phyloP scores from a whole-genome alignment of 768 basidiomycete genomes.

The Mrakia gelida region DNA sequence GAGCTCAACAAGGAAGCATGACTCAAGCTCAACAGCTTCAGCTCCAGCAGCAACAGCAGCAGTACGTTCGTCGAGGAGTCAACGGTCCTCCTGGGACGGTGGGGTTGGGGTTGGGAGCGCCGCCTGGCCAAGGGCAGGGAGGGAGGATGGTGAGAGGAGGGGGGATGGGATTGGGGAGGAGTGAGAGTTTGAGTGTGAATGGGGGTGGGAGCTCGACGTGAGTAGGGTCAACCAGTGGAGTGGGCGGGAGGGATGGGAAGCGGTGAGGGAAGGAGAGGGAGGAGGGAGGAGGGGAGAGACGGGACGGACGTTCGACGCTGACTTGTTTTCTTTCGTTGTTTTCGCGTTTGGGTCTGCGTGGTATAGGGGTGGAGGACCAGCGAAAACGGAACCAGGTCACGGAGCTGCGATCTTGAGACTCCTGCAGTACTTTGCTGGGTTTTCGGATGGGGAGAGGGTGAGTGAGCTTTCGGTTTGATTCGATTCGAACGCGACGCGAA shows the following conservation, averaged over 20 bases:
- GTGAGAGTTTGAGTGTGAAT: background rate
- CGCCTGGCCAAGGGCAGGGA: background rate
- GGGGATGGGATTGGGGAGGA: background rate
- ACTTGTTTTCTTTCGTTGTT: no score
- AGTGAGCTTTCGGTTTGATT: background rate
- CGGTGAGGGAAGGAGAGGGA: no score
- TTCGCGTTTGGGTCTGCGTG: background rate
- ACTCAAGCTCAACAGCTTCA: no score
- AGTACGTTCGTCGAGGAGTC: background rate
- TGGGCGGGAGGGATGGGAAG: no score
- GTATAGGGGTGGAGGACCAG: no score
- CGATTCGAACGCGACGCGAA: no score
- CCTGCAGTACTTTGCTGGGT: constrained; percentile 29
- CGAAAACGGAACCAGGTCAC: constrained; percentile 17
- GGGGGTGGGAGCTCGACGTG: background rate
- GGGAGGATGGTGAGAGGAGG: background rate
- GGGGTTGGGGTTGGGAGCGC: background rate
- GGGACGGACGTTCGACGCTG: no score
- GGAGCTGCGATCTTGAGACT: constrained; percentile 27
- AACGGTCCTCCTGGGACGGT: background rate
- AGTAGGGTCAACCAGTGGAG: no score
- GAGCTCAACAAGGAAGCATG: no score
- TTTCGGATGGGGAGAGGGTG: constrained; percentile 28
- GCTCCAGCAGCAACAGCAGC: background rate
- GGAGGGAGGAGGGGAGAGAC: no score